A percentile compares a stretch with the other conserved stretches of the same genome.
These are phyloP conservation scores for Pythium aristosporum DNA, from an alignment of 352 stramenopile species.

Conservation along the genomic window DNA sequence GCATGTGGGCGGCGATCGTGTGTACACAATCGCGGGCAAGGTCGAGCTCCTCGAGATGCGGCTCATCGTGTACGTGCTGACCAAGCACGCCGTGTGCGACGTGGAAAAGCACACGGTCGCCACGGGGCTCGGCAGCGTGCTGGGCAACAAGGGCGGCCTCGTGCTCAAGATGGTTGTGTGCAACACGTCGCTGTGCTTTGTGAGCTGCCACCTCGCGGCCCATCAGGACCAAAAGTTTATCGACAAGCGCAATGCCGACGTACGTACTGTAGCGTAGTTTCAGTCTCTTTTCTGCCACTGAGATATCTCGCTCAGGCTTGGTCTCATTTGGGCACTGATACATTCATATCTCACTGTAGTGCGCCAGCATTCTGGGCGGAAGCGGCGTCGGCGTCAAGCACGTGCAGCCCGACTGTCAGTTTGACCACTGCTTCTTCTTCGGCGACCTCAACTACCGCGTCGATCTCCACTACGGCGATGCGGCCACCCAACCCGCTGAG, in stretches of 20 bases:
- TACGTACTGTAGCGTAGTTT: conserved; percentile 29
- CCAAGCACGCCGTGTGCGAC: conserved; percentile 50
- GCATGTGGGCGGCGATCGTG: conserved; percentile 48
- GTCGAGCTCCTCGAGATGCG: conserved; percentile 85
- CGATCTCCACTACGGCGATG: conserved; percentile 55
- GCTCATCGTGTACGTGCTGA: conserved; percentile 70
- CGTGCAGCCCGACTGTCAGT: conserved; percentile 74
- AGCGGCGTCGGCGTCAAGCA: conserved; percentile 61
- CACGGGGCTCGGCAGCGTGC: conserved; percentile 73
- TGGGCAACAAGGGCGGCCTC: conserved; percentile 85
- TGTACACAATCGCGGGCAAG: conserved; percentile 58
- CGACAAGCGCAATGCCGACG: conserved; percentile 81
- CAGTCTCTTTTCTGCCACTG: no score
- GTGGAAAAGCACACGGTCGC: conserved; percentile 73
- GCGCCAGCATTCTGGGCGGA: conserved; percentile 65
- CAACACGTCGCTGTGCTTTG: conserved; percentile 82
- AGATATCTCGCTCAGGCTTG: not conserved
- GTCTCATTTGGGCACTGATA: not conserved
- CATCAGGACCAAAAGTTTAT: conserved; percentile 87
- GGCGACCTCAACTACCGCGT: conserved; percentile 88
- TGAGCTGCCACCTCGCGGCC: conserved; percentile 82
- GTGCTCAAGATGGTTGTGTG: conserved; percentile 74
- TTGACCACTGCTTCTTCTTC: conserved; percentile 87
- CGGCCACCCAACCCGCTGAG: conserved; percentile 21
- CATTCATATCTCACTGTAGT: conserved; percentile 30